Base-by-base conservation (phyloP, 192 early-diverging fungal species). In the Podila horticola region DNA sequence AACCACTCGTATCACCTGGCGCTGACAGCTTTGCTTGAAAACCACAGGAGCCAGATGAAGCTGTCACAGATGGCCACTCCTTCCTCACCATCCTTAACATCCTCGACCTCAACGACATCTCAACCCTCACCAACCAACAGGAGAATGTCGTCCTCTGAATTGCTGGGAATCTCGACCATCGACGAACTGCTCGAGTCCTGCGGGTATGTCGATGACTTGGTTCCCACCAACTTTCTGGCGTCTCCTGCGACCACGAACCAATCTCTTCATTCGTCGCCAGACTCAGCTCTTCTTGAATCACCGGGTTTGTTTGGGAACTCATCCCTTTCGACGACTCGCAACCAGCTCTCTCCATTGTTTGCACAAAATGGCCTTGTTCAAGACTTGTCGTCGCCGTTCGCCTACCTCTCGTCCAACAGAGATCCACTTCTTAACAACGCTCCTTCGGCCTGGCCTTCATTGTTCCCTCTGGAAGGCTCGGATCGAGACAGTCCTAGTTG, bases 171-270 rank as follows among this genome's bases (percentile, higher is more conserved):
- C 8, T 29, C 58, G 24, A 73, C 48, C 19, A 81, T 73, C 31
- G 71, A 81, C 8, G 77, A 81, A 15, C 58, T 81, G 8, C 31
- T 81, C 50, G 61, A 30, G 13, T 81, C 77, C 15, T 81, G 77
- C 41, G 67, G 71, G 12, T 81, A 81, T 29, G 48, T 48, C 0
- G 77, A 73, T 51, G 36, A 31, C 15, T 29, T 63, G n/a, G 30
- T 36, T n/a, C 22, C 48, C 52, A 58, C 28, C 26, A 28, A 55
- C 58, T 59, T 50, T 10, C 52, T 68, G 11, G 66, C 58, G 0
- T 81, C 77, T 0, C 77, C 77, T 22, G 59, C 67, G 0, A 55
- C 67, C 0, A 64, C 77, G 4, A 48, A 72, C n/a, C 59, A 45
- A 17, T 73, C 67, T 3, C 45, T 61, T 50, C 61, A 63, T 22